Evolutionary conservation across 2,329 filamentous ascomycete genomes (phyloP).

Genomic region (Trichoderma oligosporum): DNA sequence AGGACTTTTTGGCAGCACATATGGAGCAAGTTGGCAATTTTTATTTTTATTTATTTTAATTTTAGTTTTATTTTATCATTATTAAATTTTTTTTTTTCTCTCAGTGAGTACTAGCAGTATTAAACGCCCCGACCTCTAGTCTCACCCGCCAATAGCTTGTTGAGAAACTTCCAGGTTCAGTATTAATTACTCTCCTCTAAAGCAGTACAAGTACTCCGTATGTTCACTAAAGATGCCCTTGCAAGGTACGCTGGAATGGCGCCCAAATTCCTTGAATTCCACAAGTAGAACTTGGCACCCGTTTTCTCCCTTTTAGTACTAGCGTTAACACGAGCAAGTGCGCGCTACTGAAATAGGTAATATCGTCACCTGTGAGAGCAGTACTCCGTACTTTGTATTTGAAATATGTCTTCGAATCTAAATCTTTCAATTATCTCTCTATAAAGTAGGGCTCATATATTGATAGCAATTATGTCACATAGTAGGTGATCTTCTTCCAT

Average conservation of each 20-base stretch:
- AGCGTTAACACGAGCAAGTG: background rate
- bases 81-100: background rate
- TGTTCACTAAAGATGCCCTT: background rate
- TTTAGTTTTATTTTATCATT: too few relatives aligned
- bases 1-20: background rate
- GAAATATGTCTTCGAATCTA: background rate
- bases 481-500: background rate
- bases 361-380: background rate
- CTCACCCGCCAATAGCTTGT: background rate
- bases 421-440: background rate
- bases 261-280: background rate
- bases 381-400: background rate
- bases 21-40: constrained; percentile 1
- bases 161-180: too few relatives aligned
- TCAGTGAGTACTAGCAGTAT: background rate
- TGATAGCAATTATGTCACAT: constrained; percentile 6
- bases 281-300: background rate
- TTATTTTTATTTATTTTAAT: constrained; percentile 3
- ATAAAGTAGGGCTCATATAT: background rate
- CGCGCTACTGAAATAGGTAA: background rate
- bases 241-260: constrained; percentile 1
- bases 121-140: background rate
- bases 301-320: background rate
- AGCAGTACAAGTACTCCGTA: background rate
- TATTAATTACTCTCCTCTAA: too few relatives aligned